Evolutionary conservation across 306 rosid species (phyloP), one percentile per base, ranked within the genome.

Genomic region (Vigna reflexopilosa): DNA sequence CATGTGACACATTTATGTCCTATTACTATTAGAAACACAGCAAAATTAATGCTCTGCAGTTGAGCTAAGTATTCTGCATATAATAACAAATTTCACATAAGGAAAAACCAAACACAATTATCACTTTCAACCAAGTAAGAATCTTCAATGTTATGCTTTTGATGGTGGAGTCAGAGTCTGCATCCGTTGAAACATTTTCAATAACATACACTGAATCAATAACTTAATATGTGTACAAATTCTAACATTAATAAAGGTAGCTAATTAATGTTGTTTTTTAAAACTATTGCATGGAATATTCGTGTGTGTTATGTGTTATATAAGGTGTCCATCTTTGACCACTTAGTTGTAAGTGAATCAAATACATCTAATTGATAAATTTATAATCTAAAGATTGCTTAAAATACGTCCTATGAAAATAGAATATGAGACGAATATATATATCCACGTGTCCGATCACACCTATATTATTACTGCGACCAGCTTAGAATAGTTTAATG

Each of bases 301-400:
- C 69, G 5, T 32, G 16, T 30, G 44, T 32, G 64, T 47, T 45
- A 78, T 52, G 44, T 32, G 64, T 47, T 45, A 78, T 52, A 67
- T 45, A 57, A 49, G 65, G 65, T 68, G 76, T 61, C 54, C 14
- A 57, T 61, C 54, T 78, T 78, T 78, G 82, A 78, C 82, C 55
- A 78, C 24, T 48, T 69, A 32, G 75, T 40, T 56, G 68, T 42
- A 28, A 26, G 56, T 32, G 38, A 9, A 55, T 17, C 7, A 51
- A 17, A 57, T 56, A 77, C 70, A 68, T 30, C 66, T 52, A 51
- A 38, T 24, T 22, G 44, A 77, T 42, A 20, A 19, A 28, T 47
- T 28, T 45, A 15, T 15, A 20, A 24, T 57, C 32, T 47, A 34
- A 69, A 56, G 3, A 38, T 6, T 36, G 56, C 12, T 77, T 2